A percentile compares a stretch with the other conserved stretches of the same genome.
Conservation (phyloP, 345 rosid genomes). For the Aegle marmelos region DNA sequence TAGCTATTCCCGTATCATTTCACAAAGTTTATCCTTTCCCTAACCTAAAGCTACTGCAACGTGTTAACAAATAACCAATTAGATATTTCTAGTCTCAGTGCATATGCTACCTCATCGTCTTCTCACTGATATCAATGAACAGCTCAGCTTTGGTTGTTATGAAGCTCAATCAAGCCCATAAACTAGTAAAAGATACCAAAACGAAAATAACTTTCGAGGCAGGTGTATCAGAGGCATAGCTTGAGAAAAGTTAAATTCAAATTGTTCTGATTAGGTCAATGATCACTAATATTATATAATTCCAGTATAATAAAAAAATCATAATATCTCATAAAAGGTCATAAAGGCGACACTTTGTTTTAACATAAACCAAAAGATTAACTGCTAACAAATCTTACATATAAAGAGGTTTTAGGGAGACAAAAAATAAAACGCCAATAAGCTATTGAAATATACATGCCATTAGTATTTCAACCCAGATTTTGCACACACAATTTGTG, state of each 20-base stretch:
- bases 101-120: neutral
- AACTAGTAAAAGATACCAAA: neutral
- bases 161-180: neutral
- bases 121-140: neutral
- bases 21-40: neutral
- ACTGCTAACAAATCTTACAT: neutral
- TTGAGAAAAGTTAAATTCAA: neutral
- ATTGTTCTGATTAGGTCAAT: neutral
- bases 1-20: neutral
- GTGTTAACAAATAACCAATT: neutral
- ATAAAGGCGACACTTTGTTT: neutral
- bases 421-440: neutral
- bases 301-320: neutral
- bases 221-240: neutral
- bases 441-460: neutral
- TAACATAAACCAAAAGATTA: neutral
- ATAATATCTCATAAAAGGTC: neutral
- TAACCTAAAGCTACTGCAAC: neutral
- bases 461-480: neutral
- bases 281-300: neutral
- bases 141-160: neutral
- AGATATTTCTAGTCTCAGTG: neutral
- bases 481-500: neutral
- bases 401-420: neutral
- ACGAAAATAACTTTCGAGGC: neutral